A percentile compares a stretch with the other conserved stretches of the same genome.
Evolutionary conservation across 1,284 basidiomycete genomes (phyloP).

Genomic region (Porogramme epimiltina): DNA sequence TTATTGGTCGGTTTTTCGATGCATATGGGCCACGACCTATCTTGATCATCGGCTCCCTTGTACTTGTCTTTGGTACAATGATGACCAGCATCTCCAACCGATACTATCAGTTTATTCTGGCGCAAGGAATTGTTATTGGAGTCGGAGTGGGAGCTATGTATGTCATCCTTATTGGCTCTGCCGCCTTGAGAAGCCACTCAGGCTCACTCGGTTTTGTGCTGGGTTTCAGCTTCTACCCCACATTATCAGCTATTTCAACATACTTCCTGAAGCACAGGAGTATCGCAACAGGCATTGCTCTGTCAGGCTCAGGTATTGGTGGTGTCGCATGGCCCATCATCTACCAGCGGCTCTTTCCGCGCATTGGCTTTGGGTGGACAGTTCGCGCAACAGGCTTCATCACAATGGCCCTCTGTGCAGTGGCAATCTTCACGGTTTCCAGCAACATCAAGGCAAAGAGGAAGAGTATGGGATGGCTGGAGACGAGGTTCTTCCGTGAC

Average conservation of each 20-base stretch:
- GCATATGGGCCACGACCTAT: slow-evolving; percentile 33
- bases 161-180: no score
- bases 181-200: no score
- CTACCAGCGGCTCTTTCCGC: slow-evolving; percentile 55
- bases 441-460: slow-evolving; percentile 18
- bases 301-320: slow-evolving; percentile 41
- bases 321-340: slow-evolving; percentile 70
- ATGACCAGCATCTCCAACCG: slow-evolving; percentile 37
- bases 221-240: slow-evolving; percentile 29
- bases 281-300: slow-evolving; percentile 55
- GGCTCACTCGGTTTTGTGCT: neutral
- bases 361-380: slow-evolving; percentile 63
- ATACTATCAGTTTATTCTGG: slow-evolving; percentile 40
- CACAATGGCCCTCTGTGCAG: slow-evolving; percentile 29
- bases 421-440: slow-evolving; percentile 30
- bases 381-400: slow-evolving; percentile 43
- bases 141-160: slow-evolving; percentile 38
- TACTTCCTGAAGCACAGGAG: slow-evolving; percentile 58
- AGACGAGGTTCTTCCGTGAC: slow-evolving; percentile 32
- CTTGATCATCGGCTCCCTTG: slow-evolving; percentile 32
- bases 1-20: slow-evolving; percentile 38
- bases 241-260: slow-evolving; percentile 36
- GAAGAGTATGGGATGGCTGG: slow-evolving; percentile 24
- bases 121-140: slow-evolving; percentile 38
- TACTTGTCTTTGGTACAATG: slow-evolving; percentile 39